Conservation (phyloP, 1,139 yeast genomes). For the Candida sanyaensis region DNA sequence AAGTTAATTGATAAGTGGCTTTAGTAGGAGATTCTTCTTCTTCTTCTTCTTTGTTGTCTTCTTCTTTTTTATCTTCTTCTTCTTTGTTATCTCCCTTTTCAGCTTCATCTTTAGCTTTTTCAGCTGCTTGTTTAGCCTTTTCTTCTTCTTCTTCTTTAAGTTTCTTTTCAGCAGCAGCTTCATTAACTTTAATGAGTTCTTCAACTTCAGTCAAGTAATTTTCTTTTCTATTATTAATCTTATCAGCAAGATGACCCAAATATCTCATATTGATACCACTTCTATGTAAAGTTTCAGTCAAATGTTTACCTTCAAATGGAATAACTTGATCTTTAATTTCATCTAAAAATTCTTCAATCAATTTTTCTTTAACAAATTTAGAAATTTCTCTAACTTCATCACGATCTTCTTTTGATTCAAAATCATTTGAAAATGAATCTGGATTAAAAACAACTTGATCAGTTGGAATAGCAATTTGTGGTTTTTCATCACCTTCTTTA, state of each 20-base stretch:
- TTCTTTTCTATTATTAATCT: slow-evolving; percentile 26
- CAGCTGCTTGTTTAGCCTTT: slow-evolving; percentile 22
- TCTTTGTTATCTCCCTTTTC: slow-evolving; percentile 28
- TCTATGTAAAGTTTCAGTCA: slow-evolving; percentile 69
- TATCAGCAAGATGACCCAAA: slow-evolving; percentile 62
- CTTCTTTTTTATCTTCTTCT: slow-evolving; percentile 17
- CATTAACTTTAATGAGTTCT: slow-evolving; percentile 23
- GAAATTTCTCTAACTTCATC: slow-evolving; percentile 68
- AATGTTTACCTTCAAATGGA: slow-evolving; percentile 81
- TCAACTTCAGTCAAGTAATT: slow-evolving; percentile 23
- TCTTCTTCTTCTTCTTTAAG: slow-evolving; percentile 24
- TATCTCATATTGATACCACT: slow-evolving; percentile 90
- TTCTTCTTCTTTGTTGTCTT: slow-evolving; percentile 31
- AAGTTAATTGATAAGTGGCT: slow-evolving; percentile 44
- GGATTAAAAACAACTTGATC: slow-evolving; percentile 69
- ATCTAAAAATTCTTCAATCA: slow-evolving; percentile 65
- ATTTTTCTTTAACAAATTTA: slow-evolving; percentile 54
- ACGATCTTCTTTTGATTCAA: slow-evolving; percentile 53
- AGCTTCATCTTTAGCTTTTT: no score
- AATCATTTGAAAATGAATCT: slow-evolving; percentile 63
- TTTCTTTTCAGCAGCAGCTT: slow-evolving; percentile 26
- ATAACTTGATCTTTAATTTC: slow-evolving; percentile 57
- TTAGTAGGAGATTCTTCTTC: slow-evolving; percentile 34
- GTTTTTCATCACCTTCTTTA: slow-evolving; percentile 41
- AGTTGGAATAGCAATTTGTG: slow-evolving; percentile 57